phyloP scores from a whole-genome alignment of 495 filamentous ascomycete species.

The Aspergillus taichungensis region DNA sequence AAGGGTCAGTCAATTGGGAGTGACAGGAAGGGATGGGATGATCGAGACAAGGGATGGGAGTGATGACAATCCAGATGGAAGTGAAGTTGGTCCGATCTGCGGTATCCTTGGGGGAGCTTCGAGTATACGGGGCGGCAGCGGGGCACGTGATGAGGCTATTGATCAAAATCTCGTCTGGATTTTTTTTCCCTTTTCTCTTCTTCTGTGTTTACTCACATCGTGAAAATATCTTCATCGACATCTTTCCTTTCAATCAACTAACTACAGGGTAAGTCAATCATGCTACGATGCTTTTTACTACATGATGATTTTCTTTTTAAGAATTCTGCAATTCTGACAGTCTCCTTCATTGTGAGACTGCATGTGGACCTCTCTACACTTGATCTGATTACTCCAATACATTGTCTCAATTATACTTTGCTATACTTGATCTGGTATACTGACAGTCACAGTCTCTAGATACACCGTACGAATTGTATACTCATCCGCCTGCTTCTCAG shows the following conservation, averaged over 20 bases:
- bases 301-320: constrained; percentile 38
- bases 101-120: constrained; percentile 5
- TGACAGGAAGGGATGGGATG: not conserved
- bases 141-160: constrained; percentile 25
- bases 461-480: not conserved
- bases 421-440: no score
- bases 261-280: constrained; percentile 3
- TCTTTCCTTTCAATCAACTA: not conserved
- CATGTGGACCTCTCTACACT: constrained; percentile 49
- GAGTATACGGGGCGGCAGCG: constrained; percentile 9
- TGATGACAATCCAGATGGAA: not conserved
- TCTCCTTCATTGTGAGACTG: constrained; percentile 40
- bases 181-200: constrained; percentile 1
- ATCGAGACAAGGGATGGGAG: not conserved
- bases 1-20: not conserved
- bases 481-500: not conserved
- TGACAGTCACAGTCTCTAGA: no score
- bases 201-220: not conserved
- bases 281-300: constrained; percentile 1
- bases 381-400: constrained; percentile 35
- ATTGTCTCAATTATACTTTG: no score
- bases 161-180: not conserved
- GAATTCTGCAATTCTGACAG: constrained; percentile 53
- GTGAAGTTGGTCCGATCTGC: not conserved
- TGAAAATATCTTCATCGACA: not conserved